These are phyloP conservation scores for Codiaeum variegatum DNA, from an alignment of 441 rosid species.

Conservation along the genomic window DNA sequence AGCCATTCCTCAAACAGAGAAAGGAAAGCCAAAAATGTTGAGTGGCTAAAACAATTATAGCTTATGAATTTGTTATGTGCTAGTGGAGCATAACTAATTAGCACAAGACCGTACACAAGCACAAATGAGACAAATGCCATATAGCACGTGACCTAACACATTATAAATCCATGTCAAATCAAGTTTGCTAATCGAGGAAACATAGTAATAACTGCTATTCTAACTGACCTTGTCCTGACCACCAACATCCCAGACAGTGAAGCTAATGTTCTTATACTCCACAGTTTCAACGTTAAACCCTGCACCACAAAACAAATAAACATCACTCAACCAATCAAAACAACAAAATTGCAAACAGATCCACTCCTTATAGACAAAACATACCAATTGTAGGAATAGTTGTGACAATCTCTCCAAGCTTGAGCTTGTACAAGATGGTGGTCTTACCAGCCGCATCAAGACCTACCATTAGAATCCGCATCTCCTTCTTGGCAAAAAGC, in stretches of 20 bases:
- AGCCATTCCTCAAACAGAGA: background rate
- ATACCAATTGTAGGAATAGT: constrained; percentile 66
- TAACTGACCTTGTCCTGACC: constrained; percentile 70
- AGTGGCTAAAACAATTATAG: constrained; percentile 14
- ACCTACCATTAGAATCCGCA: constrained; percentile 59
- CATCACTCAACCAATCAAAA: background rate
- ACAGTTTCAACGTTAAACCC: constrained; percentile 87
- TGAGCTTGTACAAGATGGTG: constrained; percentile 62
- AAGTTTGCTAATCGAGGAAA: background rate
- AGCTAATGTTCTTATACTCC: constrained; percentile 82
- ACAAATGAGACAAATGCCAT: background rate
- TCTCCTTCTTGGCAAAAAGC: constrained; percentile 59
- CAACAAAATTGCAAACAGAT: background rate
- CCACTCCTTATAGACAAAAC: background rate
- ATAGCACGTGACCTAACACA: background rate
- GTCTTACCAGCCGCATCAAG: constrained; percentile 69
- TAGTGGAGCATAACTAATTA: constrained; percentile 18
- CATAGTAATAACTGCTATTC: background rate
- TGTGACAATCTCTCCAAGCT: constrained; percentile 62
- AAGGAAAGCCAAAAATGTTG: constrained; percentile 13
- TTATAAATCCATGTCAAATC: background rate
- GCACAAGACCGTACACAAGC: constrained; percentile 32
- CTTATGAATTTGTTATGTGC: constrained; percentile 29
- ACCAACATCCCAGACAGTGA: constrained; percentile 87
- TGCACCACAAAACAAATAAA: constrained; percentile 18